A percentile compares a stretch with the other conserved stretches of the same genome.
phyloP scores from a whole-genome alignment of 148 eudicot species.

The Fagopyrum tataricum region DNA sequence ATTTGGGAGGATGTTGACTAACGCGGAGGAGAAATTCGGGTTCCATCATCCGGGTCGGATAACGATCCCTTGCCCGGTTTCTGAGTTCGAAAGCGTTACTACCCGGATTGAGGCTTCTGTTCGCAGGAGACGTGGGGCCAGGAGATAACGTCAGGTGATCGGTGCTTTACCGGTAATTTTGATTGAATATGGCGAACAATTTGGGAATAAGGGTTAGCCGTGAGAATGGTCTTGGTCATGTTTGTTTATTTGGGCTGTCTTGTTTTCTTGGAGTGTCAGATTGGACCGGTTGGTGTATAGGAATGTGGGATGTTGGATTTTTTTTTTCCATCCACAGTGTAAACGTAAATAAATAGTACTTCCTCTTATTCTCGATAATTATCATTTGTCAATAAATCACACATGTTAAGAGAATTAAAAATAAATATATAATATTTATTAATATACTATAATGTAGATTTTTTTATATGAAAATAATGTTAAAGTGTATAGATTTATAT shows the following conservation, averaged over 20 bases:
- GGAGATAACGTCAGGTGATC: not conserved
- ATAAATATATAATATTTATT: no score
- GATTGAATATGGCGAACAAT: not conserved
- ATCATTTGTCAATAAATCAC: no score
- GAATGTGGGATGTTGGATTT: no score
- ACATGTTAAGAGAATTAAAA: no score
- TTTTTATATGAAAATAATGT: no score
- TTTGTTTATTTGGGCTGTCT: not conserved
- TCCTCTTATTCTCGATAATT: no score
- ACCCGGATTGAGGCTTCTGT: not conserved
- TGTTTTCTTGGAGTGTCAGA: not conserved
- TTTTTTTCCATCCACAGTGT: no score
- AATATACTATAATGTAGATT: no score
- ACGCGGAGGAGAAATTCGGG: slow-evolving; percentile 43
- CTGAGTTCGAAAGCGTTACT: slow-evolving; percentile 36
- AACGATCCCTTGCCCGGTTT: slow-evolving; percentile 43
- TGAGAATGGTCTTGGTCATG: not conserved
- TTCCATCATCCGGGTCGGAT: slow-evolving; percentile 45
- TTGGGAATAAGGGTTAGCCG: not conserved
- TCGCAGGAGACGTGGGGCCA: not conserved
- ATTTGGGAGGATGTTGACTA: slow-evolving; percentile 37
- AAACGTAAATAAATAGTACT: no score
- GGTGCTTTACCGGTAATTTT: not conserved
- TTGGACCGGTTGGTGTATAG: no score
- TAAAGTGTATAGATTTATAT: no score